phyloP scores from a whole-genome alignment of 371 early-diverging fungal genomes.

The Phascolomyces articulosus region DNA sequence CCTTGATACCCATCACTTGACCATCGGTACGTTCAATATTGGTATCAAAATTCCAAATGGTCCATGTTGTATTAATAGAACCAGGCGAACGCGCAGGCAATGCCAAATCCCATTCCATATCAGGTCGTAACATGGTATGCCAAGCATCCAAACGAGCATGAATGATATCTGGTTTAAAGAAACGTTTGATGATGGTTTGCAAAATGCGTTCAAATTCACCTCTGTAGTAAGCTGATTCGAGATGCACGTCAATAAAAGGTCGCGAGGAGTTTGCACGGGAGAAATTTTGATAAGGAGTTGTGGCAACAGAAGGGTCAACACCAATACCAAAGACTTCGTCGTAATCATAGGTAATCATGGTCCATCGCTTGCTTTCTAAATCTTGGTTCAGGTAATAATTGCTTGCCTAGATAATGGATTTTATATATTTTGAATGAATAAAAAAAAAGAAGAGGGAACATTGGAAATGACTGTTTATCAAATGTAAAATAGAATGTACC shows the following conservation, averaged over 20 bases:
- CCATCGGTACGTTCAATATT: slow-evolving; percentile 35
- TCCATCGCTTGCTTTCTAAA: slow-evolving; percentile 43
- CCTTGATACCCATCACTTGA: slow-evolving; percentile 27
- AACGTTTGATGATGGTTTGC: slow-evolving; percentile 44
- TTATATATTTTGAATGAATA: too few relatives aligned
- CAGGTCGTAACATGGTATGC: slow-evolving; percentile 46
- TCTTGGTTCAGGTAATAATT: slow-evolving; percentile 55
- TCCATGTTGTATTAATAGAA: slow-evolving; percentile 30
- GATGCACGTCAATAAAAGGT: slow-evolving; percentile 38
- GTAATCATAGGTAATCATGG: slow-evolving; percentile 54
- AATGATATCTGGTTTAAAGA: slow-evolving; percentile 52
- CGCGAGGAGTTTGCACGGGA: slow-evolving; percentile 31
- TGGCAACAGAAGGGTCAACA: slow-evolving; percentile 26
- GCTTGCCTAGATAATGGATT: slow-evolving; percentile 26
- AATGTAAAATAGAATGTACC: too few relatives aligned
- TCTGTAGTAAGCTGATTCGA: slow-evolving; percentile 31
- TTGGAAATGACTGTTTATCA: too few relatives aligned
- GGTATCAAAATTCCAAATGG: slow-evolving; percentile 42
- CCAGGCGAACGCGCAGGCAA: slow-evolving; percentile 41
- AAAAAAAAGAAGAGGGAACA: too few relatives aligned
- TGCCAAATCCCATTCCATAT: slow-evolving; percentile 46
- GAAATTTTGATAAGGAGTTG: slow-evolving; percentile 37
- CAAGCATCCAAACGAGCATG: slow-evolving; percentile 49
- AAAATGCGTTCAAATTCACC: slow-evolving; percentile 45
- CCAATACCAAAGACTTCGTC: slow-evolving; percentile 57